Evolutionary conservation across 148 eudicot genomes (phyloP).

Genomic region (Bassia scoparia): DNA sequence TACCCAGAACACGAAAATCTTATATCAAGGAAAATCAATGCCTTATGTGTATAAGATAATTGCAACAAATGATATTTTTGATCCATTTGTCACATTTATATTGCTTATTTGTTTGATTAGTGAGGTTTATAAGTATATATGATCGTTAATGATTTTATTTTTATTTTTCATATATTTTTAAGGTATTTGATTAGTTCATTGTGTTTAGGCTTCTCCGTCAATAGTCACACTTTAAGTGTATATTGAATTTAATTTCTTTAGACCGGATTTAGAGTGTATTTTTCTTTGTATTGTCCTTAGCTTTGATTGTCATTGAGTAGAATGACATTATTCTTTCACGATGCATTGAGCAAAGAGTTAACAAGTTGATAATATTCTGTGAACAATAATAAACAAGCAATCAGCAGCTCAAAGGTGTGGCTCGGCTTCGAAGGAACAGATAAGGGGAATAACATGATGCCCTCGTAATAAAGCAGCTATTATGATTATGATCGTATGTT

Average conservation of each 20-base stretch:
- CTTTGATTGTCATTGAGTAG: neutral
- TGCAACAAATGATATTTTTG: too few species aligned
- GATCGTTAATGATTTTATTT: too few species aligned
- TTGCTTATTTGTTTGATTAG: too few species aligned
- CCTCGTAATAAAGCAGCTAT: constrained; percentile 51
- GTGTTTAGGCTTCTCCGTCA: neutral
- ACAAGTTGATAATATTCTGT: constrained; percentile 60
- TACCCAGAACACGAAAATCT: neutral
- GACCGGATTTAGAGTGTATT: too few species aligned
- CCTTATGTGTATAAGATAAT: neutral
- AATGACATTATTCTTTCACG: constrained; percentile 5
- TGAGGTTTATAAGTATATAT: too few species aligned
- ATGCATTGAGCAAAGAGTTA: constrained; percentile 66
- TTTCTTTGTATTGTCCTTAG: too few species aligned
- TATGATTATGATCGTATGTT: too few species aligned
- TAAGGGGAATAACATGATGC: constrained; percentile 36
- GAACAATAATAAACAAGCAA: constrained; percentile 38
- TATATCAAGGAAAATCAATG: neutral
- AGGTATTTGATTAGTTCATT: neutral
- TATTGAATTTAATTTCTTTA: neutral
- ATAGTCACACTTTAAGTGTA: neutral
- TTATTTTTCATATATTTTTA: too few species aligned
- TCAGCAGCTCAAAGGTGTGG: constrained; percentile 38
- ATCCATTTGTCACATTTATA: too few species aligned
- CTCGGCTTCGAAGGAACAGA: constrained; percentile 56